Evolutionary conservation across 768 basidiomycete genomes (phyloP), one percentile per base, ranked within the genome.

Genomic region (Russula virescens): DNA sequence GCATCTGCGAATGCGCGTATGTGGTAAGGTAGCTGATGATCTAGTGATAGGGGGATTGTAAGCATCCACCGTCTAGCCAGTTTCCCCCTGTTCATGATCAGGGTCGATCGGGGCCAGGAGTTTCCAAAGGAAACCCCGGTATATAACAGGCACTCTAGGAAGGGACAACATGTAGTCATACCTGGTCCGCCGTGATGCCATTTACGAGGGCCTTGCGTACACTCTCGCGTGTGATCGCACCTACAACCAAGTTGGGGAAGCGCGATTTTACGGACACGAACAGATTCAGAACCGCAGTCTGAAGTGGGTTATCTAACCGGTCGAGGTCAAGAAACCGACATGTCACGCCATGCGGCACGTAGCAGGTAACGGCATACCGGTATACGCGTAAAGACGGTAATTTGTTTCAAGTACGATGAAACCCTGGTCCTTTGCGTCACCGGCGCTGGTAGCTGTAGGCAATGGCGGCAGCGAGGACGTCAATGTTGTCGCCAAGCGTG

Each of bases 391-490:
- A 66, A 99, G 77, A 68, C 94, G 89, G 77, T 98, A 98, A 77
- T 99, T 98, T 21, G 97, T 98, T 77, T 99, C 97, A 47, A 99
- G 81, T 68, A 98, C 86, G 68, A 98, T 88, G 78, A 97, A 98
- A 16, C 95, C 93, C 73, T 96, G 85, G 71, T 80, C 75, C 67
- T 86, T 79, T 35, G 82, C 81, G 49, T 82, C 82, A 52, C 80
- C 80, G 13, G 84, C 78, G 60, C 73, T 73, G 57, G 79, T 77
- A 47, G n/a, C n/a, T 57, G 83, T 85, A 63, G 88, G 88, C 70
- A 91, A 78, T n/a, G n/a, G n/a, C 31, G 91, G 88, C 25, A 89
- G 87, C 55, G 91, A 92, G 18, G 94, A 96, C 52, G 96, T 97
- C 67, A 98, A 77, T 3, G 94, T 95, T 1, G 96, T 97, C 16